Base-by-base conservation (phyloP, 2,329 filamentous ascomycete genomes). In the Lachnellula arida region DNA sequence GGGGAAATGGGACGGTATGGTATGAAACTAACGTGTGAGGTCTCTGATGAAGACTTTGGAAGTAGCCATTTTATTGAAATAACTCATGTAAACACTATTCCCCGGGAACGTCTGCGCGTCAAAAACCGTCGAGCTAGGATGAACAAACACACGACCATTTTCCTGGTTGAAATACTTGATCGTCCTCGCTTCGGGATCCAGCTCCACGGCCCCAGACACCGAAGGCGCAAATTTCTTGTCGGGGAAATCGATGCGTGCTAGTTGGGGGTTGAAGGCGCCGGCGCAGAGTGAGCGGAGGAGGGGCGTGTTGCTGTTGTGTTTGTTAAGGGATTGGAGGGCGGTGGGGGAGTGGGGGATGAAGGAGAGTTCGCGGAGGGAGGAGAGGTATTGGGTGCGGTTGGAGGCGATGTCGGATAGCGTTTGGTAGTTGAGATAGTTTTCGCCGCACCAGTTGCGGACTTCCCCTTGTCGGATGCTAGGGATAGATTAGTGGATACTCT, bases 141-240 rank as follows among this genome's bases (percentile, higher is more conserved):
- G 94, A 15, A 97, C 86, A 71, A 99, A 99, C 12, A 97, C 90
- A 6, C 94, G 81, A 0, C 88, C 89, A 63, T 88, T 89, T 65
- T 91, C 88, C 67, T 89, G 86, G 63, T 88, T 90, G 73, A 91
- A 97, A 75, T 92, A 99, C 70, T 91, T 94, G 73, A 99, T 97
- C 3, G 88, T 89, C 52, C 86, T 81, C 4, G 93, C 93, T 72
- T 97, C 93, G 0, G 93, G 93, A 68, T 99, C 94, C 6, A 97
- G 79, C 70, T 94, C 93, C 1, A 97, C 89, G 0, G 94, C 90
- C 7, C 94, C 94, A 1, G 90, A 89, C 60, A 95, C 83, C 2
- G 89, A 91, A 37, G 86, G 85, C 12, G 89, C 89, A 72, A 95
- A 99, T 72, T 97, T 97, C 76, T 96, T 96, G 74, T 96, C 91